A percentile compares a stretch with the other conserved stretches of the same genome.
Evolutionary conservation across 2,329 filamentous ascomycete species (phyloP).

Genomic region (Shiraia sp.): DNA sequence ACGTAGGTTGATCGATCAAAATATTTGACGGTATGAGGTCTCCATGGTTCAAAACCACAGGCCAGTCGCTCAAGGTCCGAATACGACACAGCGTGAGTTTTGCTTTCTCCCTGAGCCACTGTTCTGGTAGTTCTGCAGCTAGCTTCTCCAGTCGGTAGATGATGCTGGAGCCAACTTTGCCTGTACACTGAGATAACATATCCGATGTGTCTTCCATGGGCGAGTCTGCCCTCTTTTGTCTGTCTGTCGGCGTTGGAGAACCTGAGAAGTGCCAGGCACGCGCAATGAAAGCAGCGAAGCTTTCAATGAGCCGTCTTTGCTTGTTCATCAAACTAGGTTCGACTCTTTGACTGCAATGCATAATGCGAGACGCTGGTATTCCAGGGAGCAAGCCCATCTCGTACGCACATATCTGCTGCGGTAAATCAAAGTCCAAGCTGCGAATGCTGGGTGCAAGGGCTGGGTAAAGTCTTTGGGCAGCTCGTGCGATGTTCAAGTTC

Average conservation of each 20-base stretch:
- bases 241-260: background rate
- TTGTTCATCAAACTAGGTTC: constrained; percentile 4
- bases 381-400: constrained; percentile 34
- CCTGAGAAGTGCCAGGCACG: constrained; percentile 19
- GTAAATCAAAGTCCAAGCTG: constrained; percentile 11
- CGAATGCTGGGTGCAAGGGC: constrained; percentile 24
- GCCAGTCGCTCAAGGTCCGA: constrained; percentile 55
- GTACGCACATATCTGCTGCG: constrained; percentile 20
- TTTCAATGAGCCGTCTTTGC: constrained; percentile 27
- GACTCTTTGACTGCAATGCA: constrained; percentile 5
- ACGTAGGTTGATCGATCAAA: constrained; percentile 53
- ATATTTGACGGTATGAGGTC: constrained; percentile 64
- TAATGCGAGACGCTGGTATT: constrained; percentile 20
- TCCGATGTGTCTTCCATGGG: constrained; percentile 13
- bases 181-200: constrained; percentile 24
- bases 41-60: constrained; percentile 64
- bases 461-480: constrained; percentile 26
- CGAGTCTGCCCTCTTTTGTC: constrained; percentile 18
- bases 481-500: constrained; percentile 19
- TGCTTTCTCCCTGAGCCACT: constrained; percentile 22
- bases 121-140: constrained; percentile 25
- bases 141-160: constrained; percentile 30
- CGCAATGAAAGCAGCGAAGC: constrained; percentile 34
- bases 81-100: constrained; percentile 9
- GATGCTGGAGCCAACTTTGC: constrained; percentile 35